Conservation (phyloP, 2,329 filamentous ascomycete species). For the Trichophyton benhamiae region DNA sequence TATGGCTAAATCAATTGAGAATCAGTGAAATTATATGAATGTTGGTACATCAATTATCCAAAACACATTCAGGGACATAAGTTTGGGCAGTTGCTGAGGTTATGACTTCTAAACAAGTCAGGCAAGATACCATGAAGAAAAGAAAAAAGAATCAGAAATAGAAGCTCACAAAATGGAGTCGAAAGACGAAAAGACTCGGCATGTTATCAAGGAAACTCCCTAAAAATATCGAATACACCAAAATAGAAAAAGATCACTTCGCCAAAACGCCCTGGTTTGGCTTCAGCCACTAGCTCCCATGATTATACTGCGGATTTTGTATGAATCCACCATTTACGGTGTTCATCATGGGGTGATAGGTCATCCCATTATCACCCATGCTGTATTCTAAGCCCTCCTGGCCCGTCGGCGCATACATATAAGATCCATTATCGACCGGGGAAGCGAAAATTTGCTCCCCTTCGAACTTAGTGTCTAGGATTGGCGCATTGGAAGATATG, state of each 20-base stretch:
- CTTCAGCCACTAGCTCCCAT: neutral
- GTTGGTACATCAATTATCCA: neutral
- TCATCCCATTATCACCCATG: neutral
- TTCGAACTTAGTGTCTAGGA: conserved; percentile 1
- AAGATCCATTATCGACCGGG: conserved; percentile 1
- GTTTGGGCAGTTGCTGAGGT: neutral
- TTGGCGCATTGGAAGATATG: neutral
- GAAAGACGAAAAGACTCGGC: neutral
- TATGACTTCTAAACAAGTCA: neutral
- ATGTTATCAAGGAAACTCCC: neutral
- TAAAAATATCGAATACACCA: neutral
- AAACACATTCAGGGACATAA: neutral
- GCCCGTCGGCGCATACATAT: neutral
- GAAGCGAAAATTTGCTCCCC: neutral
- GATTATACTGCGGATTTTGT: neutral
- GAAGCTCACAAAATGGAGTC: neutral
- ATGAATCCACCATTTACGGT: neutral
- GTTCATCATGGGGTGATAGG: neutral
- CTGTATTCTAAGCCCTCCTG: neutral
- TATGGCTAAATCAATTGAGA: neutral
- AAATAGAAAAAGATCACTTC: neutral
- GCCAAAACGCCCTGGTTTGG: neutral
- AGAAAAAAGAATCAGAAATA: neutral
- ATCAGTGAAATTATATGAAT: neutral
- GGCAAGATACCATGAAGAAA: neutral